Percentiles rank a stretch among this genome's conserved stretches.
These are phyloP conservation scores for Tylopilus sp. DNA, from an alignment of 768 basidiomycete species.

Conservation along the genomic window DNA sequence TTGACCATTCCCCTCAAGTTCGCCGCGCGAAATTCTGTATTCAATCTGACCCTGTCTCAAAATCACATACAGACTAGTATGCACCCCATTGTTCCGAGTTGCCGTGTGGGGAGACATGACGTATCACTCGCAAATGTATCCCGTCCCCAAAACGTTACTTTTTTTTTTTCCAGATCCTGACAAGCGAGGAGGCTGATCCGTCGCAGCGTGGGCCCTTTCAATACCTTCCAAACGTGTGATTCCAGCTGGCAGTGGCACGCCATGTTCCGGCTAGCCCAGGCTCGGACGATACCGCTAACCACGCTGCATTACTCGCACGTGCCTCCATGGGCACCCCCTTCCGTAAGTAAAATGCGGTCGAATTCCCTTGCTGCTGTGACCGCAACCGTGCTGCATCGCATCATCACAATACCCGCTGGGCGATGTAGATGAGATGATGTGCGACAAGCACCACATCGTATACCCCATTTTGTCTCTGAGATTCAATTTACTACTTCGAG, in stretches of 20 bases:
- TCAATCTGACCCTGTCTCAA: constrained; percentile 18
- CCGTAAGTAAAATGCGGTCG: constrained; percentile 16
- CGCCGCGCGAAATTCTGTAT: constrained; percentile 17
- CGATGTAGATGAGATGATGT: neutral
- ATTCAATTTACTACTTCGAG: constrained; percentile 14
- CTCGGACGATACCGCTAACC: constrained; percentile 13
- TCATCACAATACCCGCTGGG: constrained; percentile 12
- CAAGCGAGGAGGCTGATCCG: constrained; percentile 10
- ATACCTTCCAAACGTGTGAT: constrained; percentile 7
- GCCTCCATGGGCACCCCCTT: constrained; percentile 14
- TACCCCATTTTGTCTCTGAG: constrained; percentile 8
- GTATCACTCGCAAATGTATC: constrained; percentile 12
- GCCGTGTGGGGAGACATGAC: constrained; percentile 26
- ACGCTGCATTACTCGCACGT: constrained; percentile 18
- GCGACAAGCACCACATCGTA: too few species aligned
- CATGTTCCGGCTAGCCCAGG: constrained; percentile 13
- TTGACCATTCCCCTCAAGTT: constrained; percentile 13
- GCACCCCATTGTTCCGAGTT: constrained; percentile 10
- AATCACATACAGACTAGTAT: neutral
- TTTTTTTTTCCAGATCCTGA: constrained; percentile 6
- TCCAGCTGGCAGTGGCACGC: neutral
- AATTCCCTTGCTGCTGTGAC: constrained; percentile 14
- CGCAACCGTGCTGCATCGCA: constrained; percentile 12
- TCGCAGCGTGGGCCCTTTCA: constrained; percentile 1
- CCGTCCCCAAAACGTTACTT: constrained; percentile 10